These are phyloP conservation scores for Cynanchum wilfordii DNA, from an alignment of 257 asterid genomes.

Conservation along the genomic window DNA sequence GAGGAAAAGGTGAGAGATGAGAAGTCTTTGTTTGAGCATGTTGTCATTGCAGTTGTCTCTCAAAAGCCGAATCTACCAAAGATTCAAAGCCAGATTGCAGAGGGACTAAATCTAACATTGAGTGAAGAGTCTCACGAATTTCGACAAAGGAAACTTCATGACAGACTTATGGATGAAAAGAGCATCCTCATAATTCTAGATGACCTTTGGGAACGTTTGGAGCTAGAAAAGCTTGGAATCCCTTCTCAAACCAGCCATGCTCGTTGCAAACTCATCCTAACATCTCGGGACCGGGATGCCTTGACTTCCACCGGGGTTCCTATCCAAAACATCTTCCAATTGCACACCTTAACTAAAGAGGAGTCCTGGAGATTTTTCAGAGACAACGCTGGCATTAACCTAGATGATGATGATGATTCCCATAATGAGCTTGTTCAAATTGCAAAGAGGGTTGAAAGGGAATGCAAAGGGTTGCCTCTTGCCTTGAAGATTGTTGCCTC, in stretches of 20 bases:
- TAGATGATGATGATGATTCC: too few species aligned
- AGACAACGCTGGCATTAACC: background rate
- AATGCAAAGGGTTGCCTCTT: slow-evolving; percentile 27
- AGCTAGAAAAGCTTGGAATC: slow-evolving; percentile 18
- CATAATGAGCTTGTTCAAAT: background rate
- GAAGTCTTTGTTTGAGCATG: background rate
- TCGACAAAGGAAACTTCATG: background rate
- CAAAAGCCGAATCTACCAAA: background rate
- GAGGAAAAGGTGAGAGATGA: background rate
- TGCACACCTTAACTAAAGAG: background rate
- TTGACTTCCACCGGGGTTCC: background rate
- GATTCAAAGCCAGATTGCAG: background rate
- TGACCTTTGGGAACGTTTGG: slow-evolving; percentile 24
- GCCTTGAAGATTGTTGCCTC: slow-evolving; percentile 23
- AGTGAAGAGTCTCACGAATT: accelerated
- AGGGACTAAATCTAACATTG: background rate
- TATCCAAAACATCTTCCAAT: background rate
- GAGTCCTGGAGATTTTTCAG: slow-evolving; percentile 24
- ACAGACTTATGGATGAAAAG: background rate
- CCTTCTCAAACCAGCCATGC: background rate
- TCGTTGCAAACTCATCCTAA: slow-evolving; percentile 19
- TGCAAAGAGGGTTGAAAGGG: slow-evolving; percentile 6
- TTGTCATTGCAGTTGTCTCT: background rate
- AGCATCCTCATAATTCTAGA: slow-evolving; percentile 19
- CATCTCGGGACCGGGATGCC: background rate